Conservation (phyloP, 176 grass and related monocot species). For the Triticum urartu region DNA sequence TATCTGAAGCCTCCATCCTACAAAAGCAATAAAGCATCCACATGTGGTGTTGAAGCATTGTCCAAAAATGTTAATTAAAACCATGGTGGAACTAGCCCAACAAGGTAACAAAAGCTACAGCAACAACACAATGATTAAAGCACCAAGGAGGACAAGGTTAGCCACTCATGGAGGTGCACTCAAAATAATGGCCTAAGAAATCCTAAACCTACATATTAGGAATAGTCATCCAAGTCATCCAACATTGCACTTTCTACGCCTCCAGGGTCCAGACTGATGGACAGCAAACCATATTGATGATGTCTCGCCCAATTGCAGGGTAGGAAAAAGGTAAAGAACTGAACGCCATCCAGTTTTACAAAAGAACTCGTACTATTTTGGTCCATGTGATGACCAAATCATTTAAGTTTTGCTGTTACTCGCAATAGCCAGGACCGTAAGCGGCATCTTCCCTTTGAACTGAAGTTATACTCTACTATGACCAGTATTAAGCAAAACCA, state of each 20-base stretch:
- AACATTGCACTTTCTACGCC: not conserved
- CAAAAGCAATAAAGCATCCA: not conserved
- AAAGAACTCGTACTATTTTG: not conserved
- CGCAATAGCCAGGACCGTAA: not conserved
- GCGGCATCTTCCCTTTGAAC: not conserved
- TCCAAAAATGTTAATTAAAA: constrained; percentile 11
- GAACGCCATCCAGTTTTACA: not conserved
- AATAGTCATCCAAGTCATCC: not conserved
- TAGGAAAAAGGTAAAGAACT: constrained; percentile 14
- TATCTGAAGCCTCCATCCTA: not conserved
- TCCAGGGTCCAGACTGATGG: not conserved
- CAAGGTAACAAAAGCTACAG: not conserved
- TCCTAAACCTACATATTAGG: not conserved
- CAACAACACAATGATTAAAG: not conserved
- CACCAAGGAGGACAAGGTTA: not conserved
- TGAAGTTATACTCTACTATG: not conserved
- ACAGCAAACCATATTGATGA: not conserved
- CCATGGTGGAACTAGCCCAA: not conserved
- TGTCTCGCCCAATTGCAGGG: not conserved
- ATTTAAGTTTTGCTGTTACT: not conserved
- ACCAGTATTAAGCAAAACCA: not conserved
- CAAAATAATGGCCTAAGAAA: constrained; percentile 4
- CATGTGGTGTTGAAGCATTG: not conserved
- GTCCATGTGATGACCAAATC: constrained; percentile 16
- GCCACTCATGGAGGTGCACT: not conserved